These are phyloP conservation scores for Cantharellus cinnabarinus DNA, from an alignment of 768 basidiomycete species.

Conservation along the genomic window DNA sequence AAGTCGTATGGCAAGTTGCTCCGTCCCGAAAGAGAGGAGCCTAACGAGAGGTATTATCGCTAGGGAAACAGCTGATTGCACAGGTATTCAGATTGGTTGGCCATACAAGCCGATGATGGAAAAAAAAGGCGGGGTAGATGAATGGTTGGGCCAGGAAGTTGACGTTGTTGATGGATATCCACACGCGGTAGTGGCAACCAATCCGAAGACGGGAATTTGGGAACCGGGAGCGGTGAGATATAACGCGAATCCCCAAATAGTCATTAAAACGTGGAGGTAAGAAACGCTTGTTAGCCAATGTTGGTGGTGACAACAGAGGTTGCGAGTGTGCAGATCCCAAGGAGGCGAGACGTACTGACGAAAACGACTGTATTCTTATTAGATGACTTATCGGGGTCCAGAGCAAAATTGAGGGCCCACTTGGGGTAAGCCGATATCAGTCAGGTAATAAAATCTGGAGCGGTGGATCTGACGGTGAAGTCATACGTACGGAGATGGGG, in stretches of 20 bases:
- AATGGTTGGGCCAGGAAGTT: not conserved
- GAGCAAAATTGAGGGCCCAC: constrained; percentile 54
- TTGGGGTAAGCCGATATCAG: constrained; percentile 12
- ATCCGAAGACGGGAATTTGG: too few species aligned
- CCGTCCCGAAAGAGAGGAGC: constrained; percentile 41
- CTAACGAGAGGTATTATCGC: constrained; percentile 74
- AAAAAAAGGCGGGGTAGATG: too few species aligned
- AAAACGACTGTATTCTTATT: constrained; percentile 42
- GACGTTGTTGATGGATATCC: constrained; percentile 15
- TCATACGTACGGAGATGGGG: constrained; percentile 35
- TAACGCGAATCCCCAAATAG: constrained; percentile 13
- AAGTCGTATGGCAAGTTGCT: constrained; percentile 61
- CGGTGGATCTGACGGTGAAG: not conserved
- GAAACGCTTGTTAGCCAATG: constrained; percentile 7
- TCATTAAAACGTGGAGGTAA: too few species aligned
- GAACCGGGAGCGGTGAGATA: too few species aligned
- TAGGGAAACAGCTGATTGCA: constrained; percentile 28
- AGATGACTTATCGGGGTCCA: constrained; percentile 13
- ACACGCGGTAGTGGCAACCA: constrained; percentile 17
- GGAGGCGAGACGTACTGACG: constrained; percentile 45
- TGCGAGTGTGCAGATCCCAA: constrained; percentile 32
- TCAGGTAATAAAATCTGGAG: not conserved
- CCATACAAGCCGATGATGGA: not conserved
- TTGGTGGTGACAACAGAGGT: constrained; percentile 50
- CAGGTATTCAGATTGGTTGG: not conserved